Conservation (phyloP, 306 rosid species). For the Medicago lupulina region DNA sequence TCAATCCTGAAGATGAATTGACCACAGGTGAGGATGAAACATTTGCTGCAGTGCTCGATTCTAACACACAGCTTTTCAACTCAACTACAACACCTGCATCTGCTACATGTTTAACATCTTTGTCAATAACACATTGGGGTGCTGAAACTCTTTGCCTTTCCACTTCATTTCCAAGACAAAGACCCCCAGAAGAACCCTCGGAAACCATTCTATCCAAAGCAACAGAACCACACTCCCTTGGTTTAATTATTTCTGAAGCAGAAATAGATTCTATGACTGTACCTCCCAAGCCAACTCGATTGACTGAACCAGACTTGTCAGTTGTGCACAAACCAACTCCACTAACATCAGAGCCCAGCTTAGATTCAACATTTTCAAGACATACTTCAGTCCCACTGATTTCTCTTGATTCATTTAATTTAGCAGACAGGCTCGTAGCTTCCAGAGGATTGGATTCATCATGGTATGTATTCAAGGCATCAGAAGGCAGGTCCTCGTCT, state of each 20-base stretch:
- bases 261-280: conserved; percentile 40
- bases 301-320: conserved; percentile 45
- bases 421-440: conserved; percentile 49
- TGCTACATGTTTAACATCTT: conserved; percentile 45
- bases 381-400: conserved; percentile 42
- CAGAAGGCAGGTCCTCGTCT: conserved; percentile 57
- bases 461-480: conserved; percentile 44
- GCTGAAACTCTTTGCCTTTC: conserved; percentile 41
- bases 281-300: conserved; percentile 36
- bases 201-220: conserved; percentile 47
- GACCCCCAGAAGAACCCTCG: conserved; percentile 49
- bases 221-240: conserved; percentile 42
- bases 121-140: conserved; percentile 38
- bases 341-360: conserved; percentile 45
- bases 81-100: conserved; percentile 47
- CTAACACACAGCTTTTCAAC: conserved; percentile 47
- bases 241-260: conserved; percentile 45
- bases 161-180: conserved; percentile 43
- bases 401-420: conserved; percentile 46
- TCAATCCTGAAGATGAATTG: conserved; percentile 60
- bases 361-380: conserved; percentile 46
- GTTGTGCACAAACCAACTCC: conserved; percentile 40
- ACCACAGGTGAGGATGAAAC: conserved; percentile 49
- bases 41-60: conserved; percentile 54
- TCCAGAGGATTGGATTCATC: conserved; percentile 59